Base-by-base conservation (phyloP, 306 rosid species). In the Lupinus albus region DNA sequence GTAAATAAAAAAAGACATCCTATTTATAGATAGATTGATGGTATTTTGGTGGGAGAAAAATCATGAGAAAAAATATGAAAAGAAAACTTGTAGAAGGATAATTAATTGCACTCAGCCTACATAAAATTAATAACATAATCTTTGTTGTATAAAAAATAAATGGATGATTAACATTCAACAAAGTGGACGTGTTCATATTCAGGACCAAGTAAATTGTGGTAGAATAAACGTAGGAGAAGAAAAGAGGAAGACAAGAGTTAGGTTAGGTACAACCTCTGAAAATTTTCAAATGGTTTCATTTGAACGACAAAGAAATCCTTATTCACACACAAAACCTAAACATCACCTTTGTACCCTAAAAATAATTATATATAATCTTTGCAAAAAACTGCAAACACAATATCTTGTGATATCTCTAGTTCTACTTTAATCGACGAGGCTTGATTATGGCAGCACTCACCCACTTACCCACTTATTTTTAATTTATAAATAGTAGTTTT, bases 351-450 rank as follows among this genome's bases (percentile, higher is more conserved):
- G 30, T 25, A 25, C 30, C 30, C 30, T 0, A 3, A 25, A 25
- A 25, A 25, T 2, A 25, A 25, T 4, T 25, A 25, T 0, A 25
- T 4, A 25, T 25, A 54, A 63, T 35, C 61, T 44, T 33, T 62
- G 47, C 50, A 20, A 54, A 70, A 5, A 33, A 56, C n/a, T 21
- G 21, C 44, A 46, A 58, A 59, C 39, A 59, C 41, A 13, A 11
- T 20, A 17, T 64, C 62, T 28, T 30, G 5, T 7, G 6, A 12
- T 55, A 18, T 63, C 11, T 17, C 9, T 12, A 10, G 11, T 21
- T 65, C 18, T 45, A 17, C 53, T 61, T 61, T 61, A 67, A 76
- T 76, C 66, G 33, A 33, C 35, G 58, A 71, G 35, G 68, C 59
- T 71, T 47, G 52, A 35, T 48, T 61, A 71, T 71, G 68, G 68